Evolutionary conservation across 2,329 filamentous ascomycete genomes (phyloP).

Genomic region (Magnaporthiopsis rhizophila): DNA sequence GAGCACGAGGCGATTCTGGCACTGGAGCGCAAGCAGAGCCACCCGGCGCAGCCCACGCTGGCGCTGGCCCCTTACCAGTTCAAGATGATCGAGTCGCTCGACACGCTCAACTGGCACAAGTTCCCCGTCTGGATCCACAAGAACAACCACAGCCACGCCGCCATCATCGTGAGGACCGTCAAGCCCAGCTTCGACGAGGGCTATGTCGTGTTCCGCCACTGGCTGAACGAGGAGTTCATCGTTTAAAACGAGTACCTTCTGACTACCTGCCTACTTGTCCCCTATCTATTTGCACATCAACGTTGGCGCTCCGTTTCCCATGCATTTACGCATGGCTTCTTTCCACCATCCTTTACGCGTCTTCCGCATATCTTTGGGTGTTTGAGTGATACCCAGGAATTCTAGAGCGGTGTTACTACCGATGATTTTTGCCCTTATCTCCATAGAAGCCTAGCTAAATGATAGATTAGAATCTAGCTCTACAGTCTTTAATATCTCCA

Average conservation of each 20-base stretch:
- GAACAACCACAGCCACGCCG: conserved; percentile 74
- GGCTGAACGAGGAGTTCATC: conserved; percentile 67
- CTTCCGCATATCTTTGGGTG: neutral
- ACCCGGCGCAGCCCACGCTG: conserved; percentile 55
- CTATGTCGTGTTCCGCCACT: conserved; percentile 69
- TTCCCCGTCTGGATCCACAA: conserved; percentile 70
- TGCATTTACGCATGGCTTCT: neutral
- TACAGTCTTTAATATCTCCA: no score
- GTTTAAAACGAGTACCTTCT: conserved; percentile 27
- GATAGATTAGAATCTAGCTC: neutral
- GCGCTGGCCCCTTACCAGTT: conserved; percentile 77
- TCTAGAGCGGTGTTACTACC: neutral
- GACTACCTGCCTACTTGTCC: neutral
- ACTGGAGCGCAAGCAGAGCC: conserved; percentile 29
- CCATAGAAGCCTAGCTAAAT: neutral
- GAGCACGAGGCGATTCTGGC: conserved; percentile 30
- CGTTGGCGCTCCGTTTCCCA: no score
- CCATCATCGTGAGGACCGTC: conserved; percentile 73
- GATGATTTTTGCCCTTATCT: neutral
- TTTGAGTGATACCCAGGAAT: neutral
- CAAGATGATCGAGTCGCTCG: conserved; percentile 70
- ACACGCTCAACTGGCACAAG: conserved; percentile 57
- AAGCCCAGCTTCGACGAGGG: conserved; percentile 67
- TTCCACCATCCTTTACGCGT: neutral
- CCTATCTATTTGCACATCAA: neutral